Evolutionary conservation across 495 filamentous ascomycete genomes (phyloP).

Genomic region (Trichoderma asperelloides): DNA sequence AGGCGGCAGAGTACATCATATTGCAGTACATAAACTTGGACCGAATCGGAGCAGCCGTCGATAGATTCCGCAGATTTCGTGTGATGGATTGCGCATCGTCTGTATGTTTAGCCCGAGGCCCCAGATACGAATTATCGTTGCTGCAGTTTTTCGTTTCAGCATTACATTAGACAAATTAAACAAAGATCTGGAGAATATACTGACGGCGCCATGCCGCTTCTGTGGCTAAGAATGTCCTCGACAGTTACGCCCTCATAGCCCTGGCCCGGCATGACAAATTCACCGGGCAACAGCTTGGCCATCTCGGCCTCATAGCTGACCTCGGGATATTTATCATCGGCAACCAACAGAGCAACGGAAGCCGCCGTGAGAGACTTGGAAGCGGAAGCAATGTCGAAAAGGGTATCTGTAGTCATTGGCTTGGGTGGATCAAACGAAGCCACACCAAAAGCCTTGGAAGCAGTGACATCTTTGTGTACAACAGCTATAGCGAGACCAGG

Average conservation of each 20-base stretch:
- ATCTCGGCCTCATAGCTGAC: slow-evolving; percentile 41
- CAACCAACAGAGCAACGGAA: slow-evolving; percentile 36
- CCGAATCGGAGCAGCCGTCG: neutral
- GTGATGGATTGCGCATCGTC: neutral
- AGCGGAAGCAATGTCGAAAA: slow-evolving; percentile 32
- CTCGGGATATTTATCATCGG: slow-evolving; percentile 23
- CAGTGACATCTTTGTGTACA: slow-evolving; percentile 27
- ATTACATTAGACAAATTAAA: neutral
- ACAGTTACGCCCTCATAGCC: slow-evolving; percentile 34
- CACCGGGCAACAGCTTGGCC: slow-evolving; percentile 38
- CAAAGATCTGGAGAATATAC: neutral
- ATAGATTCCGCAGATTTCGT: neutral
- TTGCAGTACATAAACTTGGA: neutral
- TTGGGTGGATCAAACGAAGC: slow-evolving; percentile 18
- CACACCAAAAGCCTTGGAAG: slow-evolving; percentile 17
- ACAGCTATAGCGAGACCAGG: slow-evolving; percentile 41
- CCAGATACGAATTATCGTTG: neutral
- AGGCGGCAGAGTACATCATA: neutral
- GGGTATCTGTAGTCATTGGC: slow-evolving; percentile 25
- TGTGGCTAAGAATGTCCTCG: slow-evolving; percentile 17
- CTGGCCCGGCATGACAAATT: slow-evolving; percentile 41
- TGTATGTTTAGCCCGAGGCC: neutral
- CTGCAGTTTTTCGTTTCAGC: neutral
- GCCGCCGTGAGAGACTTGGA: slow-evolving; percentile 49
- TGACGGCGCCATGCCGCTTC: neutral